Evolutionary conservation across 2,329 filamentous ascomycete genomes (phyloP), one percentile per base, ranked within the genome.

Genomic region (Phialophora tarda): DNA sequence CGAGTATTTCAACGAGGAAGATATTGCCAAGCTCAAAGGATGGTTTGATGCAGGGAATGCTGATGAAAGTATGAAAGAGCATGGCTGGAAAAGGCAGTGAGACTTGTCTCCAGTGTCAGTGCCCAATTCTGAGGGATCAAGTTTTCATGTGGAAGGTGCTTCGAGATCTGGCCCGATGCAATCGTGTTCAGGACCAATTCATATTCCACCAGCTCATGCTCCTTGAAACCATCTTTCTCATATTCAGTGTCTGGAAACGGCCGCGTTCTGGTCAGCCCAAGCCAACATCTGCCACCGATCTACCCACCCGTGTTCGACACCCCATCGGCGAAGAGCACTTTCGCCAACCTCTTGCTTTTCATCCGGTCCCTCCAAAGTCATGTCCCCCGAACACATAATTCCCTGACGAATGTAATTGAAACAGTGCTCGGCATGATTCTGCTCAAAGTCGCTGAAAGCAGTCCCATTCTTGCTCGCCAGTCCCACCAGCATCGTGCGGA

Each of bases 301-400:
- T 54, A 54, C 23, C 17, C 50, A 30, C 50, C 50, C 2, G 24
- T 54, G 50, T 54, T 54, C 50, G 50, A 54, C 50, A 54, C 50
- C 50, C 26, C 50, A 54, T 54, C 50, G 24, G 21, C 50, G 50
- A 54, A 54, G 50, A 54, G 50, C 50, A 54, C 50, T 54, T 54
- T 54, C 50, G 50, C 50, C 50, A 54, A 54, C 24, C 24, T 30
- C 50, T 54, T 54, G 50, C 50, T 54, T 26, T 54, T 54, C 50
- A 60, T 24, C 58, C 24, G 41, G 28, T 51, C 58, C 30, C 58
- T 48, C 44, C 1, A 48, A 11, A 48, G 44, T 85, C 28, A 28
- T 28, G 28, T 28, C 28, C 6, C 28, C 28, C 28, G 28, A 28
- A 28, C 28, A 28, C 28, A 28, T 28, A 1, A 28, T 28, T 28